Conservation (phyloP, 805 yeast genomes). For the Candida sphagnicola region DNA sequence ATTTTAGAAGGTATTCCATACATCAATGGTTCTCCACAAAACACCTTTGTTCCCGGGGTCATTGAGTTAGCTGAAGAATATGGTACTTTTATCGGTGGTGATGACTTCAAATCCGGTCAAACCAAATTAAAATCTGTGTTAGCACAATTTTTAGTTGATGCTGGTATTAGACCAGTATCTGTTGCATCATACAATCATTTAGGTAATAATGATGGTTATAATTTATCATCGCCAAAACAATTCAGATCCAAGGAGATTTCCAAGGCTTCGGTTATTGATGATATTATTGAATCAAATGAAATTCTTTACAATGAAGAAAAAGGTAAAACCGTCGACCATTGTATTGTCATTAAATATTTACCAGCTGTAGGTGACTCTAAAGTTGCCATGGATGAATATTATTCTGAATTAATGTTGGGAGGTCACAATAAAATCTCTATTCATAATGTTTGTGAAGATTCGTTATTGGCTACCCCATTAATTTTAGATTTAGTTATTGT, state of each 20-base stretch:
- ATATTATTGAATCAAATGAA: conserved; percentile 83
- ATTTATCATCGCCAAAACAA: conserved; percentile 86
- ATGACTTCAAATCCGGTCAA: conserved; percentile 96
- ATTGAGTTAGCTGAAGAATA: conserved; percentile 81
- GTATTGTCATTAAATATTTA: conserved; percentile 91
- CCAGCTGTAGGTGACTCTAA: conserved; percentile 95
- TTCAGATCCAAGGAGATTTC: conserved; percentile 95
- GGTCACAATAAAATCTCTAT: conserved; percentile 94
- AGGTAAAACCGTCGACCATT: conserved; percentile 83
- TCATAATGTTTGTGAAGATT: conserved; percentile 96
- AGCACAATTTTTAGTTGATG: conserved; percentile 94
- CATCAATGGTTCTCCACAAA: conserved; percentile 96
- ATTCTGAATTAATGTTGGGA: conserved; percentile 94
- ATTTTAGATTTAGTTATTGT: conserved; percentile 88
- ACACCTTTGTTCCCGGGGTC: conserved; percentile 95
- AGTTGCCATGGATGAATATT: conserved; percentile 98
- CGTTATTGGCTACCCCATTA: conserved; percentile 89
- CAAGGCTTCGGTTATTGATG: conserved; percentile 89
- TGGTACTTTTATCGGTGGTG: conserved; percentile 85
- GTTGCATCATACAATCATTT: conserved; percentile 95
- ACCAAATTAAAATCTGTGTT: conserved; percentile 94
- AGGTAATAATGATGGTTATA: conserved; percentile 95
- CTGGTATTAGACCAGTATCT: conserved; percentile 92
- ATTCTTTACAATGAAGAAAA: conserved; percentile 76
- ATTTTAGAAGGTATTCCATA: conserved; percentile 86